Evolutionary conservation across 1,284 basidiomycete species (phyloP).

Genomic region (Naganishia liquefaciens): DNA sequence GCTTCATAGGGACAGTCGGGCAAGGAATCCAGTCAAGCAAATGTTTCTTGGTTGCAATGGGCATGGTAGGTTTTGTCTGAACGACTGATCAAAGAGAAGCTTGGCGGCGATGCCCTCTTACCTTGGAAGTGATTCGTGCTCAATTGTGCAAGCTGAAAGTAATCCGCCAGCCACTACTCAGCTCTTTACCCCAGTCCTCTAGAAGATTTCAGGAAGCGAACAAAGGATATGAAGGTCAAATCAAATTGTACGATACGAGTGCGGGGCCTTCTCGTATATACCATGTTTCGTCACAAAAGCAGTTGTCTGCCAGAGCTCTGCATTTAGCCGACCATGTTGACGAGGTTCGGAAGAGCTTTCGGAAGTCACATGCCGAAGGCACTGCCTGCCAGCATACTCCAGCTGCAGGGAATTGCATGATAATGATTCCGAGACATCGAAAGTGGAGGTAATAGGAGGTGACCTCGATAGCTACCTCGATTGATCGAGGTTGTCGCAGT

Average conservation of each 20-base stretch:
- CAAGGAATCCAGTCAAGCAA: conserved; percentile 36
- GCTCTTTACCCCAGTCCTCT: no score
- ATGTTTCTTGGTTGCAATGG: conserved; percentile 50
- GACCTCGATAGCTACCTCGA: no score
- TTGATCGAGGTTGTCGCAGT: background rate
- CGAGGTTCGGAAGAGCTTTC: no score
- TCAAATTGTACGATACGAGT: no score
- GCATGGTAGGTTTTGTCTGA: conserved; percentile 55
- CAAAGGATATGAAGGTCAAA: no score
- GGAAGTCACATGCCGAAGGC: background rate
- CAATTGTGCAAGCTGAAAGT: background rate
- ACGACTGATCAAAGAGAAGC: conserved; percentile 48
- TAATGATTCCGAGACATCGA: conserved; percentile 13
- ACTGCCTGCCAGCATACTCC: no score
- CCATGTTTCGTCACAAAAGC: no score
- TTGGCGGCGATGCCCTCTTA: conserved; percentile 48
- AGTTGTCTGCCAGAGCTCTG: no score
- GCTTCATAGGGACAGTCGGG: background rate
- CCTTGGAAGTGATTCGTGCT: conserved; percentile 5
- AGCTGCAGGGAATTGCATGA: background rate
- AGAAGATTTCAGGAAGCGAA: no score
- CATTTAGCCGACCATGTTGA: no score
- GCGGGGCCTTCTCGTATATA: no score
- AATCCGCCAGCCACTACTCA: no score
- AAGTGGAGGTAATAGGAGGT: background rate